Evolutionary conservation across 352 stramenopile genomes (phyloP), one percentile per base, ranked within the genome.

Genomic region (Globisporangium spiculum): DNA sequence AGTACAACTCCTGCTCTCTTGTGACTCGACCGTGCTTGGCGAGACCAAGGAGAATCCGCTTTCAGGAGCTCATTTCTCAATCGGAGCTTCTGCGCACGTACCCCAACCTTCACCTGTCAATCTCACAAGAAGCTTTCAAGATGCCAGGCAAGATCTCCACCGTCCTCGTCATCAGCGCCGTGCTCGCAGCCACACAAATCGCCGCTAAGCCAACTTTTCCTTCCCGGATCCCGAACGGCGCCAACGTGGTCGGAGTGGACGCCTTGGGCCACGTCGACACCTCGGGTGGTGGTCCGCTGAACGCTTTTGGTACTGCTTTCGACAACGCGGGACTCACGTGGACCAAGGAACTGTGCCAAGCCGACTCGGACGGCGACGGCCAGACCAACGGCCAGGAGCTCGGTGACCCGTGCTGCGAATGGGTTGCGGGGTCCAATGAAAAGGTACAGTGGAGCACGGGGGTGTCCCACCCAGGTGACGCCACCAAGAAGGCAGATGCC

Each of bases 341-440:
- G 78, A 85, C 66, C n/a, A 65, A 67, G 12, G 69, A 73, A 4
- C 62, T 85, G 14, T 85, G 78, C 69, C 34, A 66, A 80, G 48
- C 3, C 16, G 76, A 84, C 69, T 77, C 73, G 24, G 73, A 77
- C 27, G 70, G 73, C 27, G 82, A 90, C 66, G 81, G 81, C 9
- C 65, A 75, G 38, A 88, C 76, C 24, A 90, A 90, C 63, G 81
- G 81, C 5, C 63, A 86, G 54, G 81, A 90, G 65, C 74, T 90
- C n/a, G 81, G 81, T 10, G 81, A 90, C 60, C 82, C 81, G 22
- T 72, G 72, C 69, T 90, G 81, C 56, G 14, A 32, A 32, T 67
- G 68, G 67, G 41, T 65, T 6, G 38, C 14, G 6, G 34, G 26
- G 22, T 65, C 71, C 53, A 74, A 59, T 52, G 44, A 67, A 24